Conservation (phyloP, 2,329 filamentous ascomycete species). For the Teratosphaeria epicoccoides region DNA sequence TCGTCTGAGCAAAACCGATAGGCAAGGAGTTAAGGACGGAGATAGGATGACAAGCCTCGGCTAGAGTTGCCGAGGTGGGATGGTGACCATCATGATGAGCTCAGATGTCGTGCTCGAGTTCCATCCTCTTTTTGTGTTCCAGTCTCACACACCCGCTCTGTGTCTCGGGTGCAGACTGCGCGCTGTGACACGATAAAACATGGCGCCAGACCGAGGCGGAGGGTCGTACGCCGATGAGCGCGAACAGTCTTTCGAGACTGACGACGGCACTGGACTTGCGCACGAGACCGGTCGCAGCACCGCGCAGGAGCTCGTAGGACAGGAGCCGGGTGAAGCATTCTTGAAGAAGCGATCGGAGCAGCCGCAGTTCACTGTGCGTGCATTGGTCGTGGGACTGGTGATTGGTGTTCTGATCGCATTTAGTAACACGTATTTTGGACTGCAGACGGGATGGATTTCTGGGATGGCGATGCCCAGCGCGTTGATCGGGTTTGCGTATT, state of each 20-base stretch:
- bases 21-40: not conserved
- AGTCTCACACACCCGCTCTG: not conserved
- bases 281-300: slow-evolving; percentile 14
- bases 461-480: slow-evolving; percentile 97
- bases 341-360: slow-evolving; percentile 22
- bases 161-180: not conserved
- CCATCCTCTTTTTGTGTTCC: not conserved
- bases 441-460: slow-evolving; percentile 75
- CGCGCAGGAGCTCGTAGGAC: slow-evolving; percentile 17
- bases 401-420: slow-evolving; percentile 91
- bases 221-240: not conserved
- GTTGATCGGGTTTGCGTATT: slow-evolving; percentile 87
- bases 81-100: not conserved
- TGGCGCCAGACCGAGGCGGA: slow-evolving; percentile 27
- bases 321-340: slow-evolving; percentile 20
- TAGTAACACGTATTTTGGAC: slow-evolving; percentile 97
- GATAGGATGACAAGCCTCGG: not conserved
- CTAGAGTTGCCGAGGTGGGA: not conserved
- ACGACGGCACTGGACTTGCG: slow-evolving; percentile 9
- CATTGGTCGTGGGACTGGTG: slow-evolving; percentile 64
- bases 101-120: not conserved
- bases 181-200: slow-evolving; percentile 6
- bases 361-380: slow-evolving; percentile 67
- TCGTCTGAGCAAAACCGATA: not conserved
- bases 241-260: not conserved